These are phyloP conservation scores for Zychaea mexicana DNA, from an alignment of 371 early-diverging fungal genomes.

Conservation along the genomic window DNA sequence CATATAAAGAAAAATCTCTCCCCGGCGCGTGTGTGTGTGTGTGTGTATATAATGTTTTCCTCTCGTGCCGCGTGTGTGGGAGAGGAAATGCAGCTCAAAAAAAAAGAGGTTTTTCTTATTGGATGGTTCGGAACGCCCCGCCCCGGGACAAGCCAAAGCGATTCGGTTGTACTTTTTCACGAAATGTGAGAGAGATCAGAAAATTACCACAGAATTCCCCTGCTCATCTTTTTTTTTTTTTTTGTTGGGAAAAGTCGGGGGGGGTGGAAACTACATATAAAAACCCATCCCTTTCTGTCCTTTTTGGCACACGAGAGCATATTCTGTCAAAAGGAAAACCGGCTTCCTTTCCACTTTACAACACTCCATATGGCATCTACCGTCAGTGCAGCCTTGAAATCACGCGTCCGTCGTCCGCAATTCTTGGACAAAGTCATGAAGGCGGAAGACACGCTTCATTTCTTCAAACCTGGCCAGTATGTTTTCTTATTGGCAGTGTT, in stretches of 20 bases:
- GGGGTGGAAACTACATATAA: not conserved
- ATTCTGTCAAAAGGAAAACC: slow-evolving; percentile 9
- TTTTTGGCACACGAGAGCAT: not conserved
- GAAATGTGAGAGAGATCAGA: not conserved
- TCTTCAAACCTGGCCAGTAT: slow-evolving; percentile 54
- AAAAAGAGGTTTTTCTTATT: not conserved
- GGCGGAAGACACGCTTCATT: slow-evolving; percentile 45
- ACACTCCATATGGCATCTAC: slow-evolving; percentile 44
- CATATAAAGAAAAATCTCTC: too few species aligned
- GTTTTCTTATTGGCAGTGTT: slow-evolving; percentile 17
- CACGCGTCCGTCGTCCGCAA: slow-evolving; percentile 52
- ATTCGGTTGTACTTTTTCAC: not conserved
- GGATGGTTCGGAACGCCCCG: not conserved
- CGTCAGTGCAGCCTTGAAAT: slow-evolving; percentile 48
- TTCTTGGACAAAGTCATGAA: slow-evolving; percentile 50
- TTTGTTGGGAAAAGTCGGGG: too few species aligned
- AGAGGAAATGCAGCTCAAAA: not conserved
- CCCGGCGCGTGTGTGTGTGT: too few species aligned
- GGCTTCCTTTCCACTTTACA: too few species aligned
- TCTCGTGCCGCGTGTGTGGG: too few species aligned
- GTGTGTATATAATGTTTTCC: too few species aligned
- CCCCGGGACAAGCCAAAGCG: not conserved
- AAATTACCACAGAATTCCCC: not conserved
- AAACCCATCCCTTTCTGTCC: not conserved
- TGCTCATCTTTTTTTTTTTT: not conserved